phyloP scores from a whole-genome alignment of 495 filamentous ascomycete genomes.

The Xylaria venustula region DNA sequence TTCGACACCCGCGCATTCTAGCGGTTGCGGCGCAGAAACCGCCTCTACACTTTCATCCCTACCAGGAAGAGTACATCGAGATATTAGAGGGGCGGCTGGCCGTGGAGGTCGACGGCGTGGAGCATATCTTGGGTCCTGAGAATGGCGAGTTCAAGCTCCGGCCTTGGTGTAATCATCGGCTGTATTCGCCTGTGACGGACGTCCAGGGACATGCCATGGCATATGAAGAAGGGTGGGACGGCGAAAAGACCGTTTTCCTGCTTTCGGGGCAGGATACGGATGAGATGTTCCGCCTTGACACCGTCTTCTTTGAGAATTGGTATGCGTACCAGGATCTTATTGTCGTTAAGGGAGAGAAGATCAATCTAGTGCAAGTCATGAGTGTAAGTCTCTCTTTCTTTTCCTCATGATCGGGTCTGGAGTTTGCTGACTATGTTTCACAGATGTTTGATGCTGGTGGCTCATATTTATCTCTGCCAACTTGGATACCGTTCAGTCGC shows the following conservation, averaged over 20 bases:
- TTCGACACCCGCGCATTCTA: slow-evolving; percentile 32
- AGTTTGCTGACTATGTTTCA: background rate
- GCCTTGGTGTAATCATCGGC: slow-evolving; percentile 41
- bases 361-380: slow-evolving; percentile 47
- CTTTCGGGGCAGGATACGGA: slow-evolving; percentile 32
- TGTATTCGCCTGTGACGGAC: slow-evolving; percentile 31
- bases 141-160: slow-evolving; percentile 36
- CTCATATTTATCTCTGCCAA: slow-evolving; percentile 44
- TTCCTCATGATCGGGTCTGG: background rate
- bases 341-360: slow-evolving; percentile 34
- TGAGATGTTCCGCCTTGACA: slow-evolving; percentile 40
- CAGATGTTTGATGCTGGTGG: slow-evolving; percentile 51
- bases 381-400: slow-evolving; percentile 29
- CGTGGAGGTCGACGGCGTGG: slow-evolving; percentile 37
- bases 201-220: background rate
- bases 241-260: slow-evolving; percentile 24
- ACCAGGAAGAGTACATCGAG: slow-evolving; percentile 44
- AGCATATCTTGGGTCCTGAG: slow-evolving; percentile 25
- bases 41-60: slow-evolving; percentile 47
- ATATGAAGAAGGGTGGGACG: background rate
- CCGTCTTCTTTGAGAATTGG: slow-evolving; percentile 56
- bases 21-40: slow-evolving; percentile 35
- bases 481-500: slow-evolving; percentile 45
- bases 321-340: slow-evolving; percentile 52
- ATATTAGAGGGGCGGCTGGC: slow-evolving; percentile 36